Conservation (phyloP, 2,329 filamentous ascomycete genomes). For the Sarocladiaceae sp. region DNA sequence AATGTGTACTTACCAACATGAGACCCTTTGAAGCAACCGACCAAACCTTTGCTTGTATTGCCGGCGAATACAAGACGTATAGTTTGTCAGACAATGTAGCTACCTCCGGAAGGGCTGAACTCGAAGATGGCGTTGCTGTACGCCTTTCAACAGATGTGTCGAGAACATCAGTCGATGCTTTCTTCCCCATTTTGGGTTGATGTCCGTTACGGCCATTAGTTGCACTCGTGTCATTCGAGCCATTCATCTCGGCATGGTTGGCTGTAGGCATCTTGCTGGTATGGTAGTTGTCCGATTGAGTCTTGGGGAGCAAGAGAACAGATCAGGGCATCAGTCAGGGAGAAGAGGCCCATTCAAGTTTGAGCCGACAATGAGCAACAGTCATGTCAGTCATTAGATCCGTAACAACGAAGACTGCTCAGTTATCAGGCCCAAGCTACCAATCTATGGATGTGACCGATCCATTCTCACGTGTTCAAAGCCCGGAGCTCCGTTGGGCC, state of each 20-base stretch:
- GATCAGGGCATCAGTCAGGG: too few species aligned
- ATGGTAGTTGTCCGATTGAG: neutral
- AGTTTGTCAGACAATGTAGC: neutral
- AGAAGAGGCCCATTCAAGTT: too few species aligned
- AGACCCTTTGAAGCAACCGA: neutral
- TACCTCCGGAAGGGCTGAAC: neutral
- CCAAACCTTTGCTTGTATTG: neutral
- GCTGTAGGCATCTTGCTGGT: neutral
- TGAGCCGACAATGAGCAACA: too few species aligned
- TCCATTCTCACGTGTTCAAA: too few species aligned
- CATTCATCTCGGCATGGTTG: neutral
- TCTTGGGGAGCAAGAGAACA: too few species aligned
- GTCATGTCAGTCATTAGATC: too few species aligned
- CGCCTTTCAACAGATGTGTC: neutral
- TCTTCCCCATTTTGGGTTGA: neutral
- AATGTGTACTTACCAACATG: neutral
- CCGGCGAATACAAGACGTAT: neutral
- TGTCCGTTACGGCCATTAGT: neutral
- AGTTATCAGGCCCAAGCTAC: too few species aligned
- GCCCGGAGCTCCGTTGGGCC: too few species aligned
- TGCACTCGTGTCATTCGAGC: neutral
- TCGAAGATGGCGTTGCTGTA: neutral
- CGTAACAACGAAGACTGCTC: too few species aligned
- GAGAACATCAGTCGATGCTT: neutral
- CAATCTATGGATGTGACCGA: too few species aligned